Evolutionary conservation across 495 filamentous ascomycete species (phyloP), one percentile per base, ranked within the genome.

Genomic region (Peziza echinospora): DNA sequence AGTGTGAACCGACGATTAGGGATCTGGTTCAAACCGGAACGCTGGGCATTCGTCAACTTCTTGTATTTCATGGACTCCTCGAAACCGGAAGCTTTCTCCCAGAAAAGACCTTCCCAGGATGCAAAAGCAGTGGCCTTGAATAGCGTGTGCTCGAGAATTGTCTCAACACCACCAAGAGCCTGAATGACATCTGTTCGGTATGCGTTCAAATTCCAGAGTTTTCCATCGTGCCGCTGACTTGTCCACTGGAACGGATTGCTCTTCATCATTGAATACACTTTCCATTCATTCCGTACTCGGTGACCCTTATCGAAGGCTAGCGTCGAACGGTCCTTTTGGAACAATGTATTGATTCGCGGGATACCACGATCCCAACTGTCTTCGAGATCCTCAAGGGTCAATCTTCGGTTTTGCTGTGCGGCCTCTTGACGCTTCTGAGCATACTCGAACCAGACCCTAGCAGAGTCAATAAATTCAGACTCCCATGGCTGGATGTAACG

Each of bases 161-260:
- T 96, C 60, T 99, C 91, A n/a, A 99, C 91, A 77, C 91, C 91
- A 58, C 91, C 91, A 47, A 99, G 71, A 0, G 89, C 86, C 60
- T 99, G 91, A 49, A 99, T 99, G 25, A 99, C 91, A 67, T 99
- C 91, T 8, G 91, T 96, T 52, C 91, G 72, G 63, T 99, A 96
- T 17, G 91, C 86, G 52, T 96, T 99, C 54, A 99, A 63, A 56
- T 99, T 94, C 91, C 91, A 99, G 30, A 99, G 66, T 62, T 96
- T 99, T 61, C 91, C 91, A 56, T 99, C 91, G 56, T 99, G 91
- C 42, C 91, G 70, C 62, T 96, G 91, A 56, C 82, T 92, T 2
- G 91, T 99, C 91, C 89, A 97, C 87, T 86, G 94, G 71, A 94
- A 97, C 0, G 89, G 87, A 62, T 94, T 94, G 68, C 82, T 92